These are phyloP conservation scores for Pythium periplocum DNA, from an alignment of 352 stramenopile genomes.

Conservation along the genomic window DNA sequence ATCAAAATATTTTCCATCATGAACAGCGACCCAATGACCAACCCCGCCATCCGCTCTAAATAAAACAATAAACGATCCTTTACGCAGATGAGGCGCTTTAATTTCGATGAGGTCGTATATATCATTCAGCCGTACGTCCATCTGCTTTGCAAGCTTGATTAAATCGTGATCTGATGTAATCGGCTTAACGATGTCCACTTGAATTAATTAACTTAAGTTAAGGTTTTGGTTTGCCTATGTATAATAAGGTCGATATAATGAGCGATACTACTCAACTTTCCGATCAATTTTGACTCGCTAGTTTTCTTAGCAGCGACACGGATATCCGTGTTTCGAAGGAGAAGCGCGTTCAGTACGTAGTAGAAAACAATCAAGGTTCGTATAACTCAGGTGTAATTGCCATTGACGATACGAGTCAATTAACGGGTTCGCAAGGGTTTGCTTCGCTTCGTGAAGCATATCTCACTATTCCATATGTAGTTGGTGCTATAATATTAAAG, in stretches of 20 bases:
- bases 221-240: background rate
- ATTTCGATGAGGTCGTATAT: conserved; percentile 8
- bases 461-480: no score
- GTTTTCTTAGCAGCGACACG: conserved; percentile 3
- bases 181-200: conserved; percentile 6
- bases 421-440: no score
- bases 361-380: conserved; percentile 16
- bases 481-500: no score
- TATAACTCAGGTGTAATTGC: conserved; percentile 15
- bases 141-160: conserved; percentile 10
- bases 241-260: conserved; percentile 7
- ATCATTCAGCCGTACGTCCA: conserved; percentile 6
- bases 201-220: conserved; percentile 1
- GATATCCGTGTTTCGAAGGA: conserved; percentile 1
- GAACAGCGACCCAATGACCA: conserved; percentile 8
- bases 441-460: no score
- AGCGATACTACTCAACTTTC: conserved; percentile 9
- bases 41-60: conserved; percentile 2
- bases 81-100: conserved; percentile 3
- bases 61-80: conserved; percentile 8
- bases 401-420: conserved; percentile 9
- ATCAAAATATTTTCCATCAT: conserved; percentile 9
- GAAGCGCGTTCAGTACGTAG: conserved; percentile 9
- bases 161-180: conserved; percentile 14
- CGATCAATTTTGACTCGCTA: conserved; percentile 9